These are phyloP conservation scores for Meripilus lineatus DNA, from an alignment of 1,284 basidiomycete genomes.

Conservation along the genomic window DNA sequence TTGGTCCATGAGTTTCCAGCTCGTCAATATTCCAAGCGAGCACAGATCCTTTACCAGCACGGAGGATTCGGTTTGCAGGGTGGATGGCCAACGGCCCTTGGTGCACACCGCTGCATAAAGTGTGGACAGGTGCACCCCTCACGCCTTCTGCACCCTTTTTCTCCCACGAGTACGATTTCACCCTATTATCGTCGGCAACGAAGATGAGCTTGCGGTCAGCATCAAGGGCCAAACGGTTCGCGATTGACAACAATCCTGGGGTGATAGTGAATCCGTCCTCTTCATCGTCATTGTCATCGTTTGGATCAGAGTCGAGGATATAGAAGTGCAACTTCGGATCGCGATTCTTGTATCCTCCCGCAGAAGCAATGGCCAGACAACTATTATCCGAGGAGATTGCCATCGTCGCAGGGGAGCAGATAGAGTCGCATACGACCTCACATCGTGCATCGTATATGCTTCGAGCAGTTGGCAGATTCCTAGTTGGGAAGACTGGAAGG, in stretches of 20 bases:
- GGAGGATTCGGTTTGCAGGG: conserved; percentile 22
- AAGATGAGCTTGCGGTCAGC: background rate
- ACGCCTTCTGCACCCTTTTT: too few species aligned
- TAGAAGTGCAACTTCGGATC: background rate
- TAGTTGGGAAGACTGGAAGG: conserved; percentile 14
- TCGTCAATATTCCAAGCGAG: conserved; percentile 31
- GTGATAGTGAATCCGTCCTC: background rate
- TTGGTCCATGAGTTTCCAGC: conserved; percentile 25
- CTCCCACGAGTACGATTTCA: background rate
- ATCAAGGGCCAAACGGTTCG: background rate
- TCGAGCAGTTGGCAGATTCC: conserved; percentile 22
- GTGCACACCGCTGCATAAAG: background rate
- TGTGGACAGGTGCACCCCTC: background rate
- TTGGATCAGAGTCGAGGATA: background rate
- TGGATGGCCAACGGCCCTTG: conserved; percentile 27
- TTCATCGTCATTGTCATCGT: too few species aligned
- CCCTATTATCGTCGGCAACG: background rate
- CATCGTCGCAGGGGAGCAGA: conserved; percentile 19
- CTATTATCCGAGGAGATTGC: conserved; percentile 23
- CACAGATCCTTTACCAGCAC: conserved; percentile 28
- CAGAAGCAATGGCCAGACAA: conserved; percentile 23
- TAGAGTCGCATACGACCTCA: conserved; percentile 25
- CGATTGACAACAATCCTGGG: background rate
- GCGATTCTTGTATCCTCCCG: conserved; percentile 1
- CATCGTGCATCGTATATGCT: conserved; percentile 33